Evolutionary conservation across 2,329 filamentous ascomycete species (phyloP).

Genomic region (Ceratocystis eucalypticola): DNA sequence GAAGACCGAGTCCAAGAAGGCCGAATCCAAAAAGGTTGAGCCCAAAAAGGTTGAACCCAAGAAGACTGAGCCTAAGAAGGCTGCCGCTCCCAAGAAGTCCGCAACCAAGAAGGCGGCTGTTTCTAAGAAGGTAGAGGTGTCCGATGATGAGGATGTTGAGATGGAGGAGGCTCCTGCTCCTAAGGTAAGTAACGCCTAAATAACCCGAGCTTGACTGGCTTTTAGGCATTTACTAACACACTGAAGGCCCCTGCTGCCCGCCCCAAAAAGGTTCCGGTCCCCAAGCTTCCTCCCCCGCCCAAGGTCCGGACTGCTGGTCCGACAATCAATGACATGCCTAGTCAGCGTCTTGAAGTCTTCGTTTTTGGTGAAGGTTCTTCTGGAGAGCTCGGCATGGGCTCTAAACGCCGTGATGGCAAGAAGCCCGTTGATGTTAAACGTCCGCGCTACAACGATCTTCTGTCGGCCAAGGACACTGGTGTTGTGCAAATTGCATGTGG

Average conservation of each 20-base stretch:
- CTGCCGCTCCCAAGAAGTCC: constrained; percentile 34
- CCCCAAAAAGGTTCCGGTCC: constrained; percentile 31
- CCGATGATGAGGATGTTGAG: constrained; percentile 22
- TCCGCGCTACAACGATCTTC: constrained; percentile 64
- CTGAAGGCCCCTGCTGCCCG: constrained; percentile 17
- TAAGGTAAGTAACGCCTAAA: constrained; percentile 20
- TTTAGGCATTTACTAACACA: neutral
- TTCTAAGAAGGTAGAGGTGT: constrained; percentile 32
- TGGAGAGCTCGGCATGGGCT: constrained; percentile 72
- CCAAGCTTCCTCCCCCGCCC: constrained; percentile 17
- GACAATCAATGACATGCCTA: constrained; percentile 54
- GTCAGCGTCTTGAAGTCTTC: constrained; percentile 54
- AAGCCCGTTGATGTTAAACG: constrained; percentile 64
- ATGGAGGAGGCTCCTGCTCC: constrained; percentile 13
- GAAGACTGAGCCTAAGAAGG: constrained; percentile 32
- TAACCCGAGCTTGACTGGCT: neutral
- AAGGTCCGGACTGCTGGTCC: constrained; percentile 39
- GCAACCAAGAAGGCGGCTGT: constrained; percentile 29
- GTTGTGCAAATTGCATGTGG: constrained; percentile 66
- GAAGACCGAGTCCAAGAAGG: constrained; percentile 17
- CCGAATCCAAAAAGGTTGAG: constrained; percentile 32
- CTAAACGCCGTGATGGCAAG: constrained; percentile 46
- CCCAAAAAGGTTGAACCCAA: constrained; percentile 26
- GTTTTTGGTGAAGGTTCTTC: constrained; percentile 68
- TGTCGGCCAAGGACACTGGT: constrained; percentile 46